These are phyloP conservation scores for Moesziomyces sp. DNA, from an alignment of 1,284 basidiomycete genomes.

Conservation along the genomic window DNA sequence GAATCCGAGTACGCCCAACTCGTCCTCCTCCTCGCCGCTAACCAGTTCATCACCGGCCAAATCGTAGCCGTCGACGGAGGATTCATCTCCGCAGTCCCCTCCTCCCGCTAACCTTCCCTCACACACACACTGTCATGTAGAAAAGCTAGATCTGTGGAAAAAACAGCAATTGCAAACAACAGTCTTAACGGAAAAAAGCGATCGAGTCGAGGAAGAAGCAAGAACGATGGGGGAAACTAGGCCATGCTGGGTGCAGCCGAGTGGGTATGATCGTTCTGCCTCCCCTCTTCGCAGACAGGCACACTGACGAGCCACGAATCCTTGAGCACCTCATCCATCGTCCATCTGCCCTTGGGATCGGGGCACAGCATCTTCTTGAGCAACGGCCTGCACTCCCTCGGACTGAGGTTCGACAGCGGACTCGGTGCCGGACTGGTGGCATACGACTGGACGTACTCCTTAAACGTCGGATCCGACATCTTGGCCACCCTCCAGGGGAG, in stretches of 20 bases:
- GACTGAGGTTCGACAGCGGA: constrained; percentile 83
- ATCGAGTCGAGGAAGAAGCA: neutral
- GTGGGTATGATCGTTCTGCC: constrained; percentile 48
- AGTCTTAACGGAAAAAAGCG: neutral
- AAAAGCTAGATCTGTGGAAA: neutral
- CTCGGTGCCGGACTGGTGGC: constrained; percentile 68
- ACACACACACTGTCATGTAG: too few species aligned
- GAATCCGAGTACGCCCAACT: constrained; percentile 53
- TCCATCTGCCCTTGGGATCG: constrained; percentile 81
- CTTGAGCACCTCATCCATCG: constrained; percentile 84
- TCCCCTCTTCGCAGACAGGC: constrained; percentile 37
- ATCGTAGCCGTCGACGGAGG: constrained; percentile 57
- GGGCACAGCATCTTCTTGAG: constrained; percentile 96
- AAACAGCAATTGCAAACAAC: neutral
- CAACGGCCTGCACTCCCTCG: constrained; percentile 83
- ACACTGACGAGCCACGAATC: constrained; percentile 78
- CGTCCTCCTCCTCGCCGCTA: constrained; percentile 47
- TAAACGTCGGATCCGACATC: constrained; percentile 82
- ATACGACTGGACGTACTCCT: constrained; percentile 81
- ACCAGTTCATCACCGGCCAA: constrained; percentile 55
- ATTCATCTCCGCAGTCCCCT: constrained; percentile 44
- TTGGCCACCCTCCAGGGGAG: constrained; percentile 91
- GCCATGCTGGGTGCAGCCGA: constrained; percentile 16
- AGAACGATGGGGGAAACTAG: neutral
- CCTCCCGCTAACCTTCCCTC: constrained; percentile 14